phyloP scores from a whole-genome alignment of 2,329 filamentous ascomycete genomes.

The Alternaria longipes region DNA sequence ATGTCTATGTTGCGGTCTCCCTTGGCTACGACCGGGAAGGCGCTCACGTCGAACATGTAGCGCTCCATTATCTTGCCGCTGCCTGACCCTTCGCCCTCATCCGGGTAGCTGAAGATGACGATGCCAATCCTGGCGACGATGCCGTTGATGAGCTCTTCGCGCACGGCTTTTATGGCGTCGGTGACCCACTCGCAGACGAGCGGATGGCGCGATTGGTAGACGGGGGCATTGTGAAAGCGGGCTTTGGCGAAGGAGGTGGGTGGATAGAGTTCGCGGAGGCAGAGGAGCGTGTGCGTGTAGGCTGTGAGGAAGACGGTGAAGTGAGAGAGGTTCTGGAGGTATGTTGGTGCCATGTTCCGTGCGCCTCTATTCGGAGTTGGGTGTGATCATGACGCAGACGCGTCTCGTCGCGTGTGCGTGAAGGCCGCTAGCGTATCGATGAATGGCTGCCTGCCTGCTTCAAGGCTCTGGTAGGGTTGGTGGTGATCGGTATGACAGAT shows the following conservation, averaged over 20 bases:
- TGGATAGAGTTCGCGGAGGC: slow-evolving; percentile 83
- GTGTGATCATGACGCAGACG: slow-evolving; percentile 9
- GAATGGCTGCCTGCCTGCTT: background rate
- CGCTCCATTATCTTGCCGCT: slow-evolving; percentile 64
- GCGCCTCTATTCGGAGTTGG: background rate
- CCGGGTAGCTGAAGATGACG: slow-evolving; percentile 61
- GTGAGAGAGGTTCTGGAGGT: slow-evolving; percentile 66
- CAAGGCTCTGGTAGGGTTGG: background rate
- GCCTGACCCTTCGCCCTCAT: slow-evolving; percentile 15
- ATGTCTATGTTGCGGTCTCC: slow-evolving; percentile 62
- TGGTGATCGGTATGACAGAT: slow-evolving; percentile 3
- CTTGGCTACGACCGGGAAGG: slow-evolving; percentile 61
- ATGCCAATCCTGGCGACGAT: slow-evolving; percentile 64
- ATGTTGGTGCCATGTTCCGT: slow-evolving; percentile 40
- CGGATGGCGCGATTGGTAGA: slow-evolving; percentile 86
- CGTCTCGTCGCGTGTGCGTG: slow-evolving; percentile 26
- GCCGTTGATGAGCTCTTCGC: slow-evolving; percentile 70
- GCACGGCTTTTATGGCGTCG: slow-evolving; percentile 78
- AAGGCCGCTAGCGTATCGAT: slow-evolving; percentile 6
- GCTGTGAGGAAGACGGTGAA: slow-evolving; percentile 85
- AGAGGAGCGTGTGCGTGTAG: slow-evolving; percentile 85
- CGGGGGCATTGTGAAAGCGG: slow-evolving; percentile 82
- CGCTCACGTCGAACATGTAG: slow-evolving; percentile 68
- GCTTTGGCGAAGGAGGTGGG: slow-evolving; percentile 77
- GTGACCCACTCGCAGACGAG: slow-evolving; percentile 85